Percentiles rank a stretch among this genome's conserved stretches.
Conservation (phyloP, 768 basidiomycete species). For the Kwoniella sp. region DNA sequence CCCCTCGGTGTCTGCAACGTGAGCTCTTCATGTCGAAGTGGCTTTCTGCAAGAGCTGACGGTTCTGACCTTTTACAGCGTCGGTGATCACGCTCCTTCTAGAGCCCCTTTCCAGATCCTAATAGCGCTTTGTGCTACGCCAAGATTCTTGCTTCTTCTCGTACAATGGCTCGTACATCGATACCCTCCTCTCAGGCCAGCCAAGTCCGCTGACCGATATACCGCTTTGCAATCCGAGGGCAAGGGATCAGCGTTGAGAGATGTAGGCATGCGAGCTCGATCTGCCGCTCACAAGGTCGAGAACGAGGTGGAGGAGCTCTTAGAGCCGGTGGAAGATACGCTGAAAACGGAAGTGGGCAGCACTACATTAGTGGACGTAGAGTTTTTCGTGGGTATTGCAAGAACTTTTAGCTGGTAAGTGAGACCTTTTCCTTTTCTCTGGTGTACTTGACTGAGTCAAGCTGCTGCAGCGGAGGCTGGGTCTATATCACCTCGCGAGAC, state of each 20-base stretch:
- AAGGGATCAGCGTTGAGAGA: background rate
- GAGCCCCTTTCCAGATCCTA: slow-evolving; percentile 73
- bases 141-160: slow-evolving; percentile 60
- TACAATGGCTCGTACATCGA: slow-evolving; percentile 49
- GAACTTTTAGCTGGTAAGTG: slow-evolving; percentile 70
- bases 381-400: slow-evolving; percentile 66
- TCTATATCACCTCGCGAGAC: slow-evolving; percentile 80
- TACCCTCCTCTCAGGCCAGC: slow-evolving; percentile 42
- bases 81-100: slow-evolving; percentile 87
- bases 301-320: slow-evolving; percentile 6
- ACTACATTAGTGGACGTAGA: slow-evolving; percentile 59
- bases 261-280: background rate
- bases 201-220: background rate
- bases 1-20: slow-evolving; percentile 68
- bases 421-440: background rate
- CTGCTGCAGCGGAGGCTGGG: slow-evolving; percentile 72
- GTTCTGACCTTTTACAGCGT: slow-evolving; percentile 61
- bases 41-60: background rate
- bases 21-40: slow-evolving; percentile 5
- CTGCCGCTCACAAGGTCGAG: slow-evolving; percentile 1
- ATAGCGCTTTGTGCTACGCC: slow-evolving; percentile 86
- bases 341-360: slow-evolving; percentile 7
- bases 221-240: background rate
- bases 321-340: slow-evolving; percentile 9
- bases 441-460: too few relatives aligned